Conservation (phyloP, 345 rosid species). For the Syzygium oleosum region DNA sequence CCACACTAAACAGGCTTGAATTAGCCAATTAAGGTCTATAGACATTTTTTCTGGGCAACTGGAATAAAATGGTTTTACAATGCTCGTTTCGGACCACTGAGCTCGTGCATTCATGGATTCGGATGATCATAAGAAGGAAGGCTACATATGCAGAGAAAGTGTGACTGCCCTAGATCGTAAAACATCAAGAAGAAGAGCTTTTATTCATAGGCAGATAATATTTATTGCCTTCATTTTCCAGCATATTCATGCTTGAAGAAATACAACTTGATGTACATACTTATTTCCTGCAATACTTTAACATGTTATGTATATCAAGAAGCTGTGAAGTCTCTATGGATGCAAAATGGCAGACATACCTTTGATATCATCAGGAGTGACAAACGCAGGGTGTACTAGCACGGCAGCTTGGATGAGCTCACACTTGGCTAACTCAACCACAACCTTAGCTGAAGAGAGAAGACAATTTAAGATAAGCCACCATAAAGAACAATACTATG, state of each 20-base stretch:
- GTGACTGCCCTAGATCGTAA: neutral
- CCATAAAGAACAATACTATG: neutral
- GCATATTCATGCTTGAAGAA: neutral
- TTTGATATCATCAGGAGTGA: slow-evolving; percentile 59
- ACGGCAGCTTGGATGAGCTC: slow-evolving; percentile 57
- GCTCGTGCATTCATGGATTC: neutral
- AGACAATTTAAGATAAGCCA: neutral
- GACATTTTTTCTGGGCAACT: neutral
- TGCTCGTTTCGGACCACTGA: neutral
- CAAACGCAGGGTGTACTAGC: slow-evolving; percentile 64
- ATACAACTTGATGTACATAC: neutral
- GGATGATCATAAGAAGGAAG: neutral
- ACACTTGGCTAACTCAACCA: slow-evolving; percentile 52
- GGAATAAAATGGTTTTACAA: neutral
- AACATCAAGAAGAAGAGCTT: neutral
- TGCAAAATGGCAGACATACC: slow-evolving; percentile 26
- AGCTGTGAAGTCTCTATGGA: neutral
- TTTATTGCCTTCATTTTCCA: neutral
- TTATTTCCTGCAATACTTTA: neutral
- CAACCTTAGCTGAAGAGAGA: slow-evolving; percentile 55
- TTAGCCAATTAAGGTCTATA: neutral
- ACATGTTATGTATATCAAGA: neutral
- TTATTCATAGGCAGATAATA: neutral
- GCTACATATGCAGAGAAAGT: neutral
- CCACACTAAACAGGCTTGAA: neutral